Percentiles rank a stretch among this genome's conserved stretches.
These are phyloP conservation scores for Heliosperma pusillum DNA, from an alignment of 148 eudicot genomes.

Conservation along the genomic window DNA sequence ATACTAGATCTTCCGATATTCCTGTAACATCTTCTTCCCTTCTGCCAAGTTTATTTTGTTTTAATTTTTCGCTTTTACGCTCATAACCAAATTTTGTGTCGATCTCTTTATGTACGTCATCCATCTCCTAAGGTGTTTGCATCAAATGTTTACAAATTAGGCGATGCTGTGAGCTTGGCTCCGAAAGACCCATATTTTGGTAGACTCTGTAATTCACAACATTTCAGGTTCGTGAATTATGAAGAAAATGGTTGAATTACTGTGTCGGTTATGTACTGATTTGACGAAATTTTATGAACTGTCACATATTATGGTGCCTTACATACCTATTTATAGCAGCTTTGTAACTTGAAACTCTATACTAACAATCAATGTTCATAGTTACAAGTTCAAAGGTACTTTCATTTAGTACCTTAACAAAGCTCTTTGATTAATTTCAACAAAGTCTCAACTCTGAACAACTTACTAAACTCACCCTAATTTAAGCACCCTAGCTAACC, in stretches of 20 bases:
- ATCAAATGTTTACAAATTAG: not conserved
- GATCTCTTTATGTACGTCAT: too few relatives aligned
- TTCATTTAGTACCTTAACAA: not conserved
- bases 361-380: not conserved
- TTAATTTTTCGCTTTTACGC: not conserved
- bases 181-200: not conserved
- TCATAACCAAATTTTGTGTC: not conserved
- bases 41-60: not conserved
- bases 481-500: constrained; percentile 8
- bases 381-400: not conserved
- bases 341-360: not conserved
- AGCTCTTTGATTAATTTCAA: not conserved
- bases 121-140: not conserved
- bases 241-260: not conserved
- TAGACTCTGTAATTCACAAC: not conserved
- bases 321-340: not conserved
- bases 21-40: not conserved
- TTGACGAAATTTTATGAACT: not conserved
- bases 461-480: not conserved
- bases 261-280: not conserved
- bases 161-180: too few relatives aligned
- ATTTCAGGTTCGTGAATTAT: not conserved
- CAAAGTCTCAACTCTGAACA: not conserved
- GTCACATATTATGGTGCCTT: not conserved
- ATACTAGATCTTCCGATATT: not conserved